Percentiles rank a stretch among this genome's conserved stretches.
Evolutionary conservation across 306 rosid species (phyloP).

Genomic region (Rosa lucieae): DNA sequence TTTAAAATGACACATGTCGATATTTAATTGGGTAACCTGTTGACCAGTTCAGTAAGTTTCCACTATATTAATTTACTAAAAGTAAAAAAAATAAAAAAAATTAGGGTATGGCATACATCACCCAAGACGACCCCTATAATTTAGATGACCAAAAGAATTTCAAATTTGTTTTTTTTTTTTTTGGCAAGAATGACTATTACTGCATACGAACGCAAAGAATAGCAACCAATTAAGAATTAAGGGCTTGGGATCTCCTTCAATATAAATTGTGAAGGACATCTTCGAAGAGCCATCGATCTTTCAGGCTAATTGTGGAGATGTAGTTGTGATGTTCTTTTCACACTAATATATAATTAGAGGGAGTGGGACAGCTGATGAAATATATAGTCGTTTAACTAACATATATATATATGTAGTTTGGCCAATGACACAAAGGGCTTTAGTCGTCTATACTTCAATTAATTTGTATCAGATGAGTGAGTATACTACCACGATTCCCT

Average conservation of each 20-base stretch:
- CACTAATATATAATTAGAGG: background rate
- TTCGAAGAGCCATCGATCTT: background rate
- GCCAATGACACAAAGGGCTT: slow-evolving; percentile 1
- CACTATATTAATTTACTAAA: no score
- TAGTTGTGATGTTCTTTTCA: slow-evolving; percentile 41
- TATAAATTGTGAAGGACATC: background rate
- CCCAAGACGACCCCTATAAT: no score
- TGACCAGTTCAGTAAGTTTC: no score
- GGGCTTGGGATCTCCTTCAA: background rate
- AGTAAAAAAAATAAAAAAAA: no score
- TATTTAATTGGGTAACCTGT: no score
- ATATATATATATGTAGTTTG: background rate
- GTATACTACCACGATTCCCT: background rate
- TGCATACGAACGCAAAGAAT: no score
- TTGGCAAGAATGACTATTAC: no score
- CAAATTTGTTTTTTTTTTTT: no score
- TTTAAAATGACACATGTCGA: no score
- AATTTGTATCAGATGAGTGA: slow-evolving; percentile 13
- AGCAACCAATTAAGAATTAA: no score
- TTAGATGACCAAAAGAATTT: no score
- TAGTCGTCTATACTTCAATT: background rate
- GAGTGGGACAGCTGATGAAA: slow-evolving; percentile 27
- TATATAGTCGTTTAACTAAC: slow-evolving; percentile 26
- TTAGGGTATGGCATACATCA: no score
- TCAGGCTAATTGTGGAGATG: background rate